Evolutionary conservation across 805 yeast genomes (phyloP).

Genomic region (Yarrowia sp.): DNA sequence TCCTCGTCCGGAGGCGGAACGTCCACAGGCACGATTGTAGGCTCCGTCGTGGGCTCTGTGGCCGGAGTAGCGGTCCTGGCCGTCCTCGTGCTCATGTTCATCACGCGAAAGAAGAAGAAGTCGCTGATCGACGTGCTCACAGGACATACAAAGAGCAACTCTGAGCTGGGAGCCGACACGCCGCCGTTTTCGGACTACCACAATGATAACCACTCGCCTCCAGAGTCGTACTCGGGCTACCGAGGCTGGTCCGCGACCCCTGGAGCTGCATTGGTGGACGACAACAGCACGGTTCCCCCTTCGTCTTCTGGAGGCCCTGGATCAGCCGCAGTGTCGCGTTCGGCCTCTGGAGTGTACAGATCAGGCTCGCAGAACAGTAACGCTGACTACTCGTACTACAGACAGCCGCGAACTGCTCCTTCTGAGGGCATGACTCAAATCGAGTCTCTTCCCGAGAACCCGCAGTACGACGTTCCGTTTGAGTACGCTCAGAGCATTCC

Average conservation of each 20-base stretch:
- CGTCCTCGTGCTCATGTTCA: constrained; percentile 40
- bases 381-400: constrained; percentile 26
- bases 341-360: constrained; percentile 28
- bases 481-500: constrained; percentile 29
- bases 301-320: constrained; percentile 11
- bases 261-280: constrained; percentile 18
- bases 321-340: background rate
- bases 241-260: constrained; percentile 36
- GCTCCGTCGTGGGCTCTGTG: constrained; percentile 46
- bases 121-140: constrained; percentile 34
- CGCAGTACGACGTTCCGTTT: constrained; percentile 25
- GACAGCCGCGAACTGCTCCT: constrained; percentile 14
- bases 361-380: constrained; percentile 11
- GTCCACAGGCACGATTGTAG: constrained; percentile 44
- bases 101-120: constrained; percentile 38
- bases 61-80: constrained; percentile 45
- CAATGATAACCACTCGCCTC: constrained; percentile 25
- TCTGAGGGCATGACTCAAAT: constrained; percentile 12
- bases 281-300: constrained; percentile 9
- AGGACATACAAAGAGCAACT: constrained; percentile 15
- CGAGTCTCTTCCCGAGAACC: constrained; percentile 21
- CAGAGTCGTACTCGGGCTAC: constrained; percentile 27
- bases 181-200: constrained; percentile 37
- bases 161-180: constrained; percentile 33
- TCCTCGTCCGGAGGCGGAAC: constrained; percentile 34